These are phyloP conservation scores for Viola odorata DNA, from an alignment of 345 rosid genomes.

Conservation along the genomic window DNA sequence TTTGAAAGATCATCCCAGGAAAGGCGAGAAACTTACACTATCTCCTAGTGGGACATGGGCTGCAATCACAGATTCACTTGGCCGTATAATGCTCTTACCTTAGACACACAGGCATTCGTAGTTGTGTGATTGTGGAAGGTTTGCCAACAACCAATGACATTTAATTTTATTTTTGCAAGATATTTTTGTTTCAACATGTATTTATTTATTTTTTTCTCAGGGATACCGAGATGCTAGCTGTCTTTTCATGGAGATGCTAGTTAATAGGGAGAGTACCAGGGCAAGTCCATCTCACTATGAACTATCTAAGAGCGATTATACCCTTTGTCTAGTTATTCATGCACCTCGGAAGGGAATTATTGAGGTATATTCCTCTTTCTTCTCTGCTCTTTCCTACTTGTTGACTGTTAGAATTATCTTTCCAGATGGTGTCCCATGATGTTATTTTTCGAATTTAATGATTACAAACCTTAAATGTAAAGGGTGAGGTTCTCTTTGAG, in stretches of 20 bases:
- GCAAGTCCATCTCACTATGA: conserved; percentile 43
- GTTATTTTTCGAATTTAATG: no score
- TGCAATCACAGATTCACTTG: conserved; percentile 96
- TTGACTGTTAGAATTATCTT: neutral
- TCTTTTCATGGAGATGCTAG: conserved; percentile 89
- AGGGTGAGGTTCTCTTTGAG: no score
- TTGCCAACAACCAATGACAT: conserved; percentile 5
- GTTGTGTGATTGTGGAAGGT: conserved; percentile 98
- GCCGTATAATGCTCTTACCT: conserved; percentile 84
- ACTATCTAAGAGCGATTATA: conserved; percentile 72
- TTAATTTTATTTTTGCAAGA: neutral
- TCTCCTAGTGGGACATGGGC: conserved; percentile 98
- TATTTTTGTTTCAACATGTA: neutral
- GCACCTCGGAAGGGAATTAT: conserved; percentile 94
- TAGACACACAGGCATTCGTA: conserved; percentile 95
- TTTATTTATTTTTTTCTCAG: conserved; percentile 30
- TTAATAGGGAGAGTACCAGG: conserved; percentile 42
- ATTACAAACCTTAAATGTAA: no score
- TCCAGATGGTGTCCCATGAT: neutral
- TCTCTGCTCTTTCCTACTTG: neutral
- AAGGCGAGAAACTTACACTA: conserved; percentile 80
- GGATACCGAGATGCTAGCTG: conserved; percentile 97
- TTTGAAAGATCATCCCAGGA: conserved; percentile 90
- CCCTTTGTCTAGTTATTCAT: conserved; percentile 92
- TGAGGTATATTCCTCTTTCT: conserved; percentile 45